These are phyloP conservation scores for Thraustochytrium sp. DNA, from an alignment of 352 stramenopile species.

Conservation along the genomic window DNA sequence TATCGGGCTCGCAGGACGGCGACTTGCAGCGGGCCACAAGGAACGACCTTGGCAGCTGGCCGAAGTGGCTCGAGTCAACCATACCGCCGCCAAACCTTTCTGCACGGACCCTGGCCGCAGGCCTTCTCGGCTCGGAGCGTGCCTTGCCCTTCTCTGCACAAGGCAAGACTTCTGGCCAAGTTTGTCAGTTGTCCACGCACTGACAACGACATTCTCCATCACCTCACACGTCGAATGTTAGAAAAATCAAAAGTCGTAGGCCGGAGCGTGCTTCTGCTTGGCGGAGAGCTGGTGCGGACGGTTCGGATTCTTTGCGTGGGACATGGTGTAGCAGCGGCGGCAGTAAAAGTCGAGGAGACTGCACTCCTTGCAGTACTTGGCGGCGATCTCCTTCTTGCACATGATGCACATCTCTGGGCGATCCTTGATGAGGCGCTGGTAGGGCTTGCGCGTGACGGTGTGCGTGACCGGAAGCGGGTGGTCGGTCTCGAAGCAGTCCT, in stretches of 20 bases:
- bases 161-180: no score
- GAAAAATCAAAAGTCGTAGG: slow-evolving; percentile 11
- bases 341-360: slow-evolving; percentile 35
- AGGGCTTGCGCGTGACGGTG: not conserved
- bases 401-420: slow-evolving; percentile 12
- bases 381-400: slow-evolving; percentile 18
- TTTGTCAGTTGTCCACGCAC: no score
- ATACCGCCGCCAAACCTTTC: no score
- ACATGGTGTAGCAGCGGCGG: slow-evolving; percentile 20
- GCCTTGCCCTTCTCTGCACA: no score
- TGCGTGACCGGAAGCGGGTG: not conserved
- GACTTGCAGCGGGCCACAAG: no score
- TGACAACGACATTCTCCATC: no score
- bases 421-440: not conserved
- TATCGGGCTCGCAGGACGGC: no score
- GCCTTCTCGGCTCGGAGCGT: no score
- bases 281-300: not conserved
- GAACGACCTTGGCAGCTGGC: no score
- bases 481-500: slow-evolving; percentile 17
- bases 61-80: no score
- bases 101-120: no score
- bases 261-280: not conserved
- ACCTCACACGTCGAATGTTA: no score
- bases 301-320: not conserved
- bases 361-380: slow-evolving; percentile 26